Percentiles rank a stretch among this genome's conserved stretches.
Evolutionary conservation across 768 basidiomycete species (phyloP).

Genomic region (Leccinum obscurum): DNA sequence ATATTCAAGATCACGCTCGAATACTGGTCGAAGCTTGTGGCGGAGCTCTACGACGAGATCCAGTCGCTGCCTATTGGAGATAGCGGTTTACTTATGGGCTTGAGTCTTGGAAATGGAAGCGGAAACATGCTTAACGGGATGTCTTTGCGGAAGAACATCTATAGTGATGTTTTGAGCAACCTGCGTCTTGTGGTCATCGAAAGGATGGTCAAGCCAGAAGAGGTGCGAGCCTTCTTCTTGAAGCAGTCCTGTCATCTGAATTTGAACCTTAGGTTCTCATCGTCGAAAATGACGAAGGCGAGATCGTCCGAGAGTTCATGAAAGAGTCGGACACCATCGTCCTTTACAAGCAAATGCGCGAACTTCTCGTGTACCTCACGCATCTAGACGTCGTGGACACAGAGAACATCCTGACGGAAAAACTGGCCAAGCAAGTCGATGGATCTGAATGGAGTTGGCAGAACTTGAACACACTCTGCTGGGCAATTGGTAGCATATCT

Average conservation of each 20-base stretch:
- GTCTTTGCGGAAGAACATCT: constrained; percentile 89
- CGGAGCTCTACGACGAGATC: constrained; percentile 96
- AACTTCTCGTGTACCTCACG: constrained; percentile 95
- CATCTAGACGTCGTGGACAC: constrained; percentile 96
- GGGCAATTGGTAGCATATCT: constrained; percentile 99
- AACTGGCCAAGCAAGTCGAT: constrained; percentile 95
- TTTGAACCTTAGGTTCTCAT: constrained; percentile 73
- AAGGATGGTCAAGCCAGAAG: constrained; percentile 99
- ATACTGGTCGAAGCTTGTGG: constrained; percentile 95
- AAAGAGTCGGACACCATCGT: constrained; percentile 98
- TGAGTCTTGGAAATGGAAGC: constrained; percentile 71
- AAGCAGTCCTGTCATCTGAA: constrained; percentile 6
- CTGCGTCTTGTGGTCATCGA: constrained; percentile 95
- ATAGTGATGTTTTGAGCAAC: constrained; percentile 93
- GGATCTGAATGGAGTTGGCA: constrained; percentile 99
- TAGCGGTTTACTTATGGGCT: constrained; percentile 82
- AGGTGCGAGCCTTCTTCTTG: constrained; percentile 51
- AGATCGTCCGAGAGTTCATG: constrained; percentile 99
- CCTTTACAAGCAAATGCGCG: constrained; percentile 98
- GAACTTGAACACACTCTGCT: constrained; percentile 97
- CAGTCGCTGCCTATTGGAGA: constrained; percentile 89
- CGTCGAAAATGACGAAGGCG: constrained; percentile 99
- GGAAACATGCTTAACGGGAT: constrained; percentile 73
- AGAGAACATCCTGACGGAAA: constrained; percentile 96
- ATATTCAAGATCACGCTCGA: constrained; percentile 99